Evolutionary conservation across 208 protist species (phyloP).

Genomic region (Balamuthia mandrillaris): DNA sequence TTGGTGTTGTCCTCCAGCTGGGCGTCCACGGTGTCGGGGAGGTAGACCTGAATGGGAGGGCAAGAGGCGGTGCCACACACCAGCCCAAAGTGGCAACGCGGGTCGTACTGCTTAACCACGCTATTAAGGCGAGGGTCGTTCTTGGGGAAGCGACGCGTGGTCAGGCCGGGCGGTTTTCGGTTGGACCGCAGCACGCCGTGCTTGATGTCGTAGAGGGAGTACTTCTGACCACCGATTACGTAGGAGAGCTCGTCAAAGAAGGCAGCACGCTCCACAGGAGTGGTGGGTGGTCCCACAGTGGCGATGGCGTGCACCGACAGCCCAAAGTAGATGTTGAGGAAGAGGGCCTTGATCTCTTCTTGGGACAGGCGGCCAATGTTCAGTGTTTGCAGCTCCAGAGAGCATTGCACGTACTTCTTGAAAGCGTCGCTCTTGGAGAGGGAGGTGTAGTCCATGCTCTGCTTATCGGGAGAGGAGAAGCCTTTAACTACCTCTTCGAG

Average conservation of each 20-base stretch:
- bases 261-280: not conserved
- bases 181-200: slow-evolving; percentile 12
- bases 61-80: slow-evolving; percentile 21
- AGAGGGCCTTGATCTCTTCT: not conserved
- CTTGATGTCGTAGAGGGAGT: slow-evolving; percentile 35
- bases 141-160: slow-evolving; percentile 14
- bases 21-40: not conserved
- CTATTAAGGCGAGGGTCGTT: not conserved
- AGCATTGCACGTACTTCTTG: not conserved
- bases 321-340: slow-evolving; percentile 23
- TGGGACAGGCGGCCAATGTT: not conserved
- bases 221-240: not conserved
- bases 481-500: not conserved
- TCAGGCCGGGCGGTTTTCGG: slow-evolving; percentile 11
- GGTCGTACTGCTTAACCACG: not conserved
- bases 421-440: slow-evolving; percentile 5
- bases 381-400: slow-evolving; percentile 1
- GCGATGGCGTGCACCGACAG: not conserved
- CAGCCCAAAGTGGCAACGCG: slow-evolving; percentile 5
- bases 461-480: not conserved
- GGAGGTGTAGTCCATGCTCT: not conserved
- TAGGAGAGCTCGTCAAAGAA: slow-evolving; percentile 36
- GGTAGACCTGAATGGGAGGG: not conserved
- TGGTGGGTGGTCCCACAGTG: not conserved
- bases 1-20: not conserved